Base-by-base conservation (phyloP, 1,284 basidiomycete species). In the Heterobasidion parviporum region DNA sequence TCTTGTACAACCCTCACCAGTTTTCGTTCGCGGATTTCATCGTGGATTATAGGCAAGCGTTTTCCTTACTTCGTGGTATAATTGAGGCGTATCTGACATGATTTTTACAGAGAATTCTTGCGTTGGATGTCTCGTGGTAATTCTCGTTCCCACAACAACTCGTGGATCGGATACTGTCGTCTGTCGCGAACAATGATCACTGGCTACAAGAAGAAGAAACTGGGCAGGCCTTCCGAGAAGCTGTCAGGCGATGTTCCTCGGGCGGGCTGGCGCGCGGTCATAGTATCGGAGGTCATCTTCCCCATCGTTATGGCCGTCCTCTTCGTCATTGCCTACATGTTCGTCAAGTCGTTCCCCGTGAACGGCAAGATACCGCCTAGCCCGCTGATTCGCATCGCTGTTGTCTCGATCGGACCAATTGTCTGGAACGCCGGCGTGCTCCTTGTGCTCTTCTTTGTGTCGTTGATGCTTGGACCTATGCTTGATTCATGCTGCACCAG, bases 41-140 rank as follows among this genome's bases (percentile, higher is more conserved):
- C 70, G 92, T 97, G 66, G 94, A 98, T 71, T 98, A 98, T 71
- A 82, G 94, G 85, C 85, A 65, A 62, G 80, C 65, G 44, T 47
- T 15, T 47, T 36, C 34, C 5, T 18, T 52, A 41, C 12, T 5
- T 47, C 50, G 3, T 46, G 5, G 16, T 35, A 8, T 47, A 16
- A 6, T 9, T 10, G 38, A 6, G n/a, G 8, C 18, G 43, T 48
- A 32, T 26, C 52, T 36, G 60, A 63, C 50, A 65, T 62, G 14
- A 4, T 54, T 18, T 53, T 41, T 64, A 26, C 59, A 89, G 87
- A 65, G 94, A 98, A 74, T 97, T 94, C 77, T 74, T 98, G 62
- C 82, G 94, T 62, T 98, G 94, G 94, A 97, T 98, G 93, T 94
- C 87, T 53, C 85, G 94, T 60, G 94, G 94, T 57, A 98, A 98